Base-by-base conservation (phyloP, 2,329 filamentous ascomycete species). In the Colletotrichum sp. region DNA sequence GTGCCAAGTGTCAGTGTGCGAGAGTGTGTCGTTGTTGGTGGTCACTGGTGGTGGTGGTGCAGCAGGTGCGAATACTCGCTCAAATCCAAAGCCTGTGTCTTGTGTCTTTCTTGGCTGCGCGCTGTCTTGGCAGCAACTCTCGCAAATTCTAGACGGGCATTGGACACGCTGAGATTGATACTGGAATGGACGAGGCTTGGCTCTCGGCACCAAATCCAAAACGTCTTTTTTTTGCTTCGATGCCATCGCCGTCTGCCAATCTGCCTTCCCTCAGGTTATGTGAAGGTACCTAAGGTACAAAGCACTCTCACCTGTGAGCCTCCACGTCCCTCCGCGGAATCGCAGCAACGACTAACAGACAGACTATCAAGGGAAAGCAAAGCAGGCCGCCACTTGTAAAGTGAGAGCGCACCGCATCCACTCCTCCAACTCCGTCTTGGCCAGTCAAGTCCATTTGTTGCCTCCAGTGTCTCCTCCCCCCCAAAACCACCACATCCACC, bases 31-130 rank as follows among this genome's bases (percentile, higher is more conserved):
- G n/a, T 57, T 27, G n/a, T 57, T 22, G 8, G 52, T 57, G 52
- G n/a, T 57, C n/a, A 57, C n/a, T 22, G n/a, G 6, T 13, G 44
- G 22, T 25, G 52, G 52, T 57, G 52, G 52, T 57, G 52, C 39
- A 44, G 66, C 49, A 59, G 65, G 49, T 59, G 44, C 29, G 65
- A 57, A 68, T 57, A 68, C 32, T 59, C n/a, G 49, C 30, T 59
- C 30, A 69, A 59, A 69, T 39, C 66, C 62, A 19, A 36, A 25
- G 65, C 27, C 49, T 62, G 72, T 69, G 64, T 69, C 55, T 57
- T 44, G 65, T 49, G 69, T 75, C 36, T n/a, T 72, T 73, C 64
- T 76, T 76, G 73, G 73, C 73, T 73, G 70, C 70, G 34, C 64
- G 69, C 64, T 25, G 64, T 76, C 73, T 73, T 73, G 73, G 70